Base-by-base conservation (phyloP, 805 yeast genomes). In the Sungouiella blattae region DNA sequence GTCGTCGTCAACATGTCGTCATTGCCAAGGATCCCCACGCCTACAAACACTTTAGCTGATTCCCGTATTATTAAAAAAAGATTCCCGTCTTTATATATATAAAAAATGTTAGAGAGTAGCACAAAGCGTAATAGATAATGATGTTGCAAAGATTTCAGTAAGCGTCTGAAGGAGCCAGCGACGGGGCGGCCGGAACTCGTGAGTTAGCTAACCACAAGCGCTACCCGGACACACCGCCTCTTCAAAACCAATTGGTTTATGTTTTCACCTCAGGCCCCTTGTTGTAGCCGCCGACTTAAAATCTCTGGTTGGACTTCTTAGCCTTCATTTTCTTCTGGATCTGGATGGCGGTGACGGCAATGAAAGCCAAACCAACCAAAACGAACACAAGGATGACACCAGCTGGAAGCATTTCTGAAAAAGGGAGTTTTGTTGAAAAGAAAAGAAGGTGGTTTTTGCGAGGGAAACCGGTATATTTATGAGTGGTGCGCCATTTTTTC, bases 321-420 rank as follows among this genome's bases (percentile, higher is more conserved):
- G 65, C 67, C 57, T 63, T 64, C 44, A 69, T 28, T 46, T 54
- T 60, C 68, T 67, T 71, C 41, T 57, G 60, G 52, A 63, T 43
- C 47, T 56, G 52, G 41, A 68, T 55, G 53, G 59, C 61, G 44
- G 49, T 39, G 38, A 71, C 48, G 44, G 61, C 69, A 45, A 41
- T 17, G 47, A 46, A 47, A 37, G 71, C 75, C 58, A 73, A 73
- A 65, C 75, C 75, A 44, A 76, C 46, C 57, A 76, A 69, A 47
- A 62, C 66, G 66, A 80, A 78, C 49, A 80, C 87, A 60, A 80
- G 70, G 62, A 80, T 80, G 68, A 80, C 86, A 67, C 87, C 87
- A 46, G 80, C 71, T 62, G 87, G 85, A 57, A 80, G 70, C 83
- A 78, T 79, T 57, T 55, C 54, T 41, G 46, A 36, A 14, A 13